Evolutionary conservation across 805 yeast genomes (phyloP), one percentile per base, ranked within the genome.

Genomic region (Candida coleopterorum): DNA sequence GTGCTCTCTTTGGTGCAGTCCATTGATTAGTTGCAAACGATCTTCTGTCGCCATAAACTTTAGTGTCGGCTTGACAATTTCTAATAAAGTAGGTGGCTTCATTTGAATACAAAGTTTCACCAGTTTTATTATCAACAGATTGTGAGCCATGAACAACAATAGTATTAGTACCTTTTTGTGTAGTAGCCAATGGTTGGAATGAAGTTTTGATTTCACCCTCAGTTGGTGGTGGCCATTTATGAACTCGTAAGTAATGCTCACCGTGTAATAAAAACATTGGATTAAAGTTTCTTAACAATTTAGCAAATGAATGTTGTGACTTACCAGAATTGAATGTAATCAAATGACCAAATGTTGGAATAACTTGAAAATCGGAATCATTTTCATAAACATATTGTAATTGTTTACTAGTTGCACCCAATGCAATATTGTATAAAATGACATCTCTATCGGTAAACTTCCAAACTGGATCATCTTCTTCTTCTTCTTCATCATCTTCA

Each of bases 241-340:
- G 71, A 44, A 90, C 59, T 61, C 79, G 87, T 49, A 89, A 69
- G 62, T 84, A 90, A 60, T 90, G 97, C 65, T 90, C 98, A 41
- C 97, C 98, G 58, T 90, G 97, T 48, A 90, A 74, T 53, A 90
- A 72, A 62, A 82, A 72, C 77, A 87, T 81, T 42, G 93, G 95
- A 62, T 86, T 85, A 72, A 86, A 90, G 64, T 85, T 79, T 40
- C 79, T 83, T 48, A 90, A 79, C 29, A 81, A 58, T 40, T 71
- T 67, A 42, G 73, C 65, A 56, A 82, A 75, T 24, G 83, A 72
- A 38, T 77, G 57, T 40, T 75, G 75, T 39, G 78, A 67, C 50
- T 73, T 65, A 34, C 70, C 74, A 32, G 79, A 74, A 46, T 74
- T 72, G 78, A 89, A 83, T 43, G 81, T 80, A 25, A 96, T 90